Conservation (phyloP, 2,329 filamentous ascomycete species). For the Paecilomyces formosus region DNA sequence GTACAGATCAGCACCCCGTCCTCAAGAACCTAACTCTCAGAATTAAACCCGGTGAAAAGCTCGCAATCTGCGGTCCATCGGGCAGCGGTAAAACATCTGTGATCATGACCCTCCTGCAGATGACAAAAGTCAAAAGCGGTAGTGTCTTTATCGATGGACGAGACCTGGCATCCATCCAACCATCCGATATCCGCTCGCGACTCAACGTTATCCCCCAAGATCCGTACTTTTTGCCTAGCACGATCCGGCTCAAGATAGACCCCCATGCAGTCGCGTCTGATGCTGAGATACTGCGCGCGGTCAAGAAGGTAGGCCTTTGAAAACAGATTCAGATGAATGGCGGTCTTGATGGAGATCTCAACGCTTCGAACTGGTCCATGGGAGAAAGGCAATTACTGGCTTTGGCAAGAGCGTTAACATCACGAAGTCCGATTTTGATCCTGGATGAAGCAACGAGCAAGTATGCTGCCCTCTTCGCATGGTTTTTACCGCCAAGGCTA, state of each 20-base stretch:
- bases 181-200: neutral
- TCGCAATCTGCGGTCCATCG: neutral
- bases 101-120: neutral
- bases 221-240: neutral
- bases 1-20: neutral
- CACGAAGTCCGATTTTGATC: conserved; percentile 10
- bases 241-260: neutral
- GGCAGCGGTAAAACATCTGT: neutral
- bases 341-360: neutral
- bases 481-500: too few relatives aligned
- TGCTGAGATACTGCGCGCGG: neutral
- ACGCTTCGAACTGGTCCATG: conserved; percentile 43
- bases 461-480: conserved; percentile 2
- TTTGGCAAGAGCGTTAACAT: conserved; percentile 58
- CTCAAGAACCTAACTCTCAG: neutral
- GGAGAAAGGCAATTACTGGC: conserved; percentile 68
- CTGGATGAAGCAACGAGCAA: conserved; percentile 18
- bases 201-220: neutral
- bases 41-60: neutral
- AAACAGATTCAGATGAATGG: neutral
- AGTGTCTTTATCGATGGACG: neutral
- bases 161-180: neutral
- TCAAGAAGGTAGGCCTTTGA: neutral
- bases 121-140: neutral
- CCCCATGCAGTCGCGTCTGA: neutral